These are phyloP conservation scores for Betula pendula DNA, from an alignment of 306 rosid genomes.

Conservation along the genomic window DNA sequence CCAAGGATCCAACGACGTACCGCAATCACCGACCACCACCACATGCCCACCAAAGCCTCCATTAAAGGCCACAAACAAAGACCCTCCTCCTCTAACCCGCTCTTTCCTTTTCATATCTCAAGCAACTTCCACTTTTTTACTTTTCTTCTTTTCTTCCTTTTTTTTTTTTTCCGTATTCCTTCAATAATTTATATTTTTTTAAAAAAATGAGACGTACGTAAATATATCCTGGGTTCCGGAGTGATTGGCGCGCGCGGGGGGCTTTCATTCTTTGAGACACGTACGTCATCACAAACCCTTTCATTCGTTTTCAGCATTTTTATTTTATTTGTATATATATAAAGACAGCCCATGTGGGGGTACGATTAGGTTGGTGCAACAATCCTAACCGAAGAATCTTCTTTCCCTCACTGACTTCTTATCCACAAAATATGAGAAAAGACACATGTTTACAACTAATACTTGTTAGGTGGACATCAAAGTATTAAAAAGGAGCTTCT, in stretches of 20 bases:
- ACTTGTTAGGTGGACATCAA: neutral
- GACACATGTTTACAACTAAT: slow-evolving; percentile 4
- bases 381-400: slow-evolving; percentile 13
- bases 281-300: neutral
- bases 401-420: neutral
- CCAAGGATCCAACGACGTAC: neutral
- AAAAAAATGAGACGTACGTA: too few relatives aligned
- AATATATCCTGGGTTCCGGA: slow-evolving; percentile 19
- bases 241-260: slow-evolving; percentile 34
- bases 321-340: neutral
- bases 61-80: neutral
- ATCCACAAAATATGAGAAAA: neutral
- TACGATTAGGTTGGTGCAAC: slow-evolving; percentile 31
- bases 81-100: too few relatives aligned
- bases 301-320: neutral
- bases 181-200: neutral
- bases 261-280: neutral
- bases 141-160: neutral
- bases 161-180: too few relatives aligned
- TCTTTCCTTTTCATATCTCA: neutral
- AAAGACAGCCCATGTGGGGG: slow-evolving; percentile 17
- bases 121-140: neutral
- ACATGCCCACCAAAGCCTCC: neutral
- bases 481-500: neutral
- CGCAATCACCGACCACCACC: neutral